Evolutionary conservation across 2,329 filamentous ascomycete species (phyloP).

Genomic region (Phaeoacremonium minimum): DNA sequence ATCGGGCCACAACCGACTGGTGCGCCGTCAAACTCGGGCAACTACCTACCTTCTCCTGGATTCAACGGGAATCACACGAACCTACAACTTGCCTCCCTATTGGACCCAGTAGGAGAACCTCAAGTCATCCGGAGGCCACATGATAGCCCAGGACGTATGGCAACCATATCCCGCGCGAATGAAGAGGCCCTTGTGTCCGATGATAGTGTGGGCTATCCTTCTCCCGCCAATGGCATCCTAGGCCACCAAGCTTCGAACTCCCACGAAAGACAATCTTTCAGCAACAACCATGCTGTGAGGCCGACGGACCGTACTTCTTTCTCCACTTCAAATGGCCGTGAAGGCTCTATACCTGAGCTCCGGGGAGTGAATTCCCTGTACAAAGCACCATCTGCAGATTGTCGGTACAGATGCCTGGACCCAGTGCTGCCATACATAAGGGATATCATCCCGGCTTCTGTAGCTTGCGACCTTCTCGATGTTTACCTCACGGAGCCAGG

Average conservation of each 20-base stretch:
- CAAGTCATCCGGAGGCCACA: slow-evolving; percentile 3
- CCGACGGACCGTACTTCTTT: slow-evolving; percentile 10
- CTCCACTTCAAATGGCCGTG: slow-evolving; percentile 12
- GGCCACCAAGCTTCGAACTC: background rate
- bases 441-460: slow-evolving; percentile 30
- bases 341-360: slow-evolving; percentile 10
- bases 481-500: slow-evolving; percentile 41
- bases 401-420: slow-evolving; percentile 34
- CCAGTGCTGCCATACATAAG: slow-evolving; percentile 32
- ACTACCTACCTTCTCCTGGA: slow-evolving; percentile 7
- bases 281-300: slow-evolving; percentile 1
- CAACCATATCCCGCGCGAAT: no score
- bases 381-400: slow-evolving; percentile 20
- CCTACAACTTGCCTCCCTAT: slow-evolving; percentile 12
- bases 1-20: background rate
- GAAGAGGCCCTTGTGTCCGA: slow-evolving; percentile 18
- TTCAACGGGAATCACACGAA: slow-evolving; percentile 5
- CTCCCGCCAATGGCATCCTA: slow-evolving; percentile 14
- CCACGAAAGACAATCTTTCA: slow-evolving; percentile 3
- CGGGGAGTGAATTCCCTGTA: slow-evolving; percentile 15
- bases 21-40: background rate
- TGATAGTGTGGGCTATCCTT: slow-evolving; percentile 21
- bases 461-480: slow-evolving; percentile 42
- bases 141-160: slow-evolving; percentile 5
- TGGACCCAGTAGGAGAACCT: slow-evolving; percentile 7